These are phyloP conservation scores for Moricandia moricandioides DNA, from an alignment of 345 rosid genomes.

Conservation along the genomic window DNA sequence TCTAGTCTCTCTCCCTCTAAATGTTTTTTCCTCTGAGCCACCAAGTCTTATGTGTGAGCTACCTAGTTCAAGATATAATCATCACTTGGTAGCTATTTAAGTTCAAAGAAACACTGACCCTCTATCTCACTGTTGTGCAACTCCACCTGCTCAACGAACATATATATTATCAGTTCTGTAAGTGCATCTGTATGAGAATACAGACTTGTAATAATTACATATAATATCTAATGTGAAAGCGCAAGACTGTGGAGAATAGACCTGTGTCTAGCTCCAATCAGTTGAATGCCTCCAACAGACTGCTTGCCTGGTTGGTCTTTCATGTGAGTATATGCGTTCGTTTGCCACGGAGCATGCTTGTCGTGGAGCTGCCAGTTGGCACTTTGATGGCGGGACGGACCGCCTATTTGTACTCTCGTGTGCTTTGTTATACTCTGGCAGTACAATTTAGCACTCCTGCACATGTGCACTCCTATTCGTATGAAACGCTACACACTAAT, in stretches of 20 bases:
- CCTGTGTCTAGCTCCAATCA: slow-evolving; percentile 69
- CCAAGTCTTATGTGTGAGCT: too few species aligned
- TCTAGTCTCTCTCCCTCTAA: too few species aligned
- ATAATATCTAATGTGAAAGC: slow-evolving; percentile 32
- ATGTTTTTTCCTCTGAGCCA: too few species aligned
- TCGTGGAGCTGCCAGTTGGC: slow-evolving; percentile 75
- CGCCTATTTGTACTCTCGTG: too few species aligned
- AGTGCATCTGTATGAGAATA: slow-evolving; percentile 52
- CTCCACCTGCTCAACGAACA: slow-evolving; percentile 82
- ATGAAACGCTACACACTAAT: too few species aligned
- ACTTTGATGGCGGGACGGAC: slow-evolving; percentile 63
- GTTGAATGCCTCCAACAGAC: slow-evolving; percentile 92
- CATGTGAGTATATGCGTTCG: slow-evolving; percentile 55
- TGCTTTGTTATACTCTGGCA: too few species aligned
- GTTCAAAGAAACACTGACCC: slow-evolving; percentile 88
- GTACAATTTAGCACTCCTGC: slow-evolving; percentile 84
- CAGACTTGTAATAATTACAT: background rate
- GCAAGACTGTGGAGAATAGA: slow-evolving; percentile 54
- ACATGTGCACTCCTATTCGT: too few species aligned
- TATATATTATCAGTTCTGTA: slow-evolving; percentile 60
- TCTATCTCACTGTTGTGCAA: slow-evolving; percentile 55
- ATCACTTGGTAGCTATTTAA: too few species aligned
- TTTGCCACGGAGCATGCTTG: slow-evolving; percentile 86
- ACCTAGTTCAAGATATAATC: too few species aligned
- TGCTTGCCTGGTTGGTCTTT: slow-evolving; percentile 57